These are phyloP conservation scores for Fragilariopsis cylindrus DNA, from an alignment of 108 stramenopile genomes.

Conservation along the genomic window DNA sequence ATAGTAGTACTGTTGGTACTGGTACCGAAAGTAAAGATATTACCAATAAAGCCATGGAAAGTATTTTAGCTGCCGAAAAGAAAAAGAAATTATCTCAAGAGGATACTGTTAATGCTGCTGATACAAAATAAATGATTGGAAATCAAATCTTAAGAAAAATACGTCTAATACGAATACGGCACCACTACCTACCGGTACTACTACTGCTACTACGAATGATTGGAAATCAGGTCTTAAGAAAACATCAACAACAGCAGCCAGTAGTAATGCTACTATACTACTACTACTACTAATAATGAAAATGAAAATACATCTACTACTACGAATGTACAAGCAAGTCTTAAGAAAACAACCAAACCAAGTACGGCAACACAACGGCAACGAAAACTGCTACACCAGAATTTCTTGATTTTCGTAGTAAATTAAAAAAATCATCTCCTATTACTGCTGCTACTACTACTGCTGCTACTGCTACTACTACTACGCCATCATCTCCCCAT, in stretches of 20 bases:
- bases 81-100: constrained; percentile 12
- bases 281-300: too few species aligned
- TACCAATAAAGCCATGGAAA: constrained; percentile 9
- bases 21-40: background rate
- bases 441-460: background rate
- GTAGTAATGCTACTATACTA: too few species aligned
- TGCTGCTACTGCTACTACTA: too few species aligned
- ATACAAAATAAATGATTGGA: too few species aligned
- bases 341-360: background rate
- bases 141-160: too few species aligned
- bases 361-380: background rate
- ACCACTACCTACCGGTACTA: too few species aligned
- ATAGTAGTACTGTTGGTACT: background rate
- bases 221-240: too few species aligned
- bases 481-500: too few species aligned
- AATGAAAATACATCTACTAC: too few species aligned
- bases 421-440: constrained; percentile 18
- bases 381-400: constrained; percentile 30
- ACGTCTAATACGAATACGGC: too few species aligned
- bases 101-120: background rate
- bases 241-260: too few species aligned
- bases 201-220: background rate
- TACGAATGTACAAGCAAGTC: background rate
- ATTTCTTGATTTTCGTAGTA: constrained; percentile 37
- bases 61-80: background rate